These are phyloP conservation scores for Aspergillus udagawae DNA, from an alignment of 2,329 filamentous ascomycete species.

Conservation along the genomic window DNA sequence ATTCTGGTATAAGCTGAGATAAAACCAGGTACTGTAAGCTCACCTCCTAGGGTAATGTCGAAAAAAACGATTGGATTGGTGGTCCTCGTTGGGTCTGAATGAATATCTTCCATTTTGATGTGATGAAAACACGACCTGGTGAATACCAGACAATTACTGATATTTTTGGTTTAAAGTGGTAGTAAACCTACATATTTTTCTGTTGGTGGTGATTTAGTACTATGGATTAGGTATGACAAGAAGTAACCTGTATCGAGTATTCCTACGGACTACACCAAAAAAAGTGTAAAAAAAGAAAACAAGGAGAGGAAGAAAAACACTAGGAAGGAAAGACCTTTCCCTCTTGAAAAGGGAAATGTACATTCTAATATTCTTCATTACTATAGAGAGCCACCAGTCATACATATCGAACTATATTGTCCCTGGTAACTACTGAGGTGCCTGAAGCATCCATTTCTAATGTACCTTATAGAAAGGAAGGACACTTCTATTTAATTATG, in stretches of 20 bases:
- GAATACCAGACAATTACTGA: neutral
- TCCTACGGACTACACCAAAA: neutral
- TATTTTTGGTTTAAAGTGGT: neutral
- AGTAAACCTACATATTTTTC: neutral
- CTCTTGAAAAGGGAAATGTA: too few species aligned
- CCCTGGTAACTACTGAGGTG: too few species aligned
- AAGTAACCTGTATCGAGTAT: too few species aligned
- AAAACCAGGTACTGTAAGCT: conserved; percentile 10
- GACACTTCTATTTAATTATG: too few species aligned
- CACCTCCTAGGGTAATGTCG: conserved; percentile 46
- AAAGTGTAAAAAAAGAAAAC: neutral
- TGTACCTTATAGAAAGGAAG: neutral
- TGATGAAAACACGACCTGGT: neutral
- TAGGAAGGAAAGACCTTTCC: too few species aligned
- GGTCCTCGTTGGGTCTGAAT: neutral
- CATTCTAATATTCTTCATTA: neutral
- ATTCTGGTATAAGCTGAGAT: neutral
- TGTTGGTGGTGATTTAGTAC: neutral
- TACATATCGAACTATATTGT: neutral
- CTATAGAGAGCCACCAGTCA: neutral
- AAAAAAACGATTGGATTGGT: conserved; percentile 48
- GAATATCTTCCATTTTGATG: neutral
- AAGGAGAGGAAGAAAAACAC: neutral
- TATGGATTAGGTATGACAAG: neutral
- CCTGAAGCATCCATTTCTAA: neutral